Evolutionary conservation across 805 yeast genomes (phyloP), one percentile per base, ranked within the genome.

Genomic region (Candida cerambycidarum): DNA sequence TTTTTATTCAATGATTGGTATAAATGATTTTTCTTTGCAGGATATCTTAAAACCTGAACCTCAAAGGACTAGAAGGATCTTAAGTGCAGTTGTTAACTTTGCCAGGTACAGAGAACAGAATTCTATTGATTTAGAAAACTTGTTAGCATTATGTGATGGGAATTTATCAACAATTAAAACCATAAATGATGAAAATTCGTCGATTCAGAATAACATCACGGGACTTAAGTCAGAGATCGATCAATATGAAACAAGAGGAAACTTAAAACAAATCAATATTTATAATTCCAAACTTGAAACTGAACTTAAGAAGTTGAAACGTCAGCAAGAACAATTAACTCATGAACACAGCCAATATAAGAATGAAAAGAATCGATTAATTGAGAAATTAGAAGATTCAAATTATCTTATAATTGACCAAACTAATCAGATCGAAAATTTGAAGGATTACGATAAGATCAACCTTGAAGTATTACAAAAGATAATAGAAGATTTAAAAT

Each of bases 41-140:
- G 97, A 89, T 63, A 67, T 89, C 23, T 70, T 78, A 45, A 80
- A 80, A 50, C 97, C 97, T 0, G 96, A 89, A n/a, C 69, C 85
- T 0, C 62, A 59, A 29, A 69, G 95, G 44, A 71, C 79, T 1
- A 67, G 80, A 47, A 67, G 92, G 36, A 71, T 88, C 15, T 61
- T 89, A 19, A 87, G 95, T 57, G 93, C 93, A 0, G 80, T 89
- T 38, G 85, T 89, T 16, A 89, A 89, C 58, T 89, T 79, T 69
- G 95, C 95, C 1, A 67, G 92, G 43, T 89, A 85, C 55, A 74
- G 95, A 51, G 95, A 87, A 52, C 88, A 82, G 50, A 81, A 85
- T 45, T 76, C 82, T 58, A 73, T 70, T 17, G 89, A 84, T 51
- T 82, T 85, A 55, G 88, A 82, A 47, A 77, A 76, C 18, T 65